Conservation (phyloP, 169 alveolate species). For the Cryptosporidium sp. region DNA sequence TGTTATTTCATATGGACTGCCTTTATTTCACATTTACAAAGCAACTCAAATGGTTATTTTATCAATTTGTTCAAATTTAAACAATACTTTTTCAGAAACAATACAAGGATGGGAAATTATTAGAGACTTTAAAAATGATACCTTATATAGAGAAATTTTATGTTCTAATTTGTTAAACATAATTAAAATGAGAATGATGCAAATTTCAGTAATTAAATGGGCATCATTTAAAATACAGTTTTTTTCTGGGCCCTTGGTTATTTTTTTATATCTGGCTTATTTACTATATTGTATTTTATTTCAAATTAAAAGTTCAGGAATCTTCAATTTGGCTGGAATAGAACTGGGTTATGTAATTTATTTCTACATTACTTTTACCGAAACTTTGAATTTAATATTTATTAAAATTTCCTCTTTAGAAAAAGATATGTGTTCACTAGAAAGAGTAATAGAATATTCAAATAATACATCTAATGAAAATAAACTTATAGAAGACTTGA, state of each 20-base stretch:
- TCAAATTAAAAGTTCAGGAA: background rate
- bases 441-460: conserved; percentile 49
- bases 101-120: conserved; percentile 3
- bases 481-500: background rate
- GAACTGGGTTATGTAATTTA: conserved; percentile 5
- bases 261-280: conserved; percentile 14
- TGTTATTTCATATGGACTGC: conserved; percentile 8
- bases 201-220: conserved; percentile 29
- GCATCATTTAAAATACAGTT: conserved; percentile 33
- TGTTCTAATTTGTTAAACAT: background rate
- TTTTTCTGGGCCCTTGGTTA: conserved; percentile 37
- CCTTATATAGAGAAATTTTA: background rate
- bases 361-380: conserved; percentile 25
- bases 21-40: conserved; percentile 3
- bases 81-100: conserved; percentile 14
- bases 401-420: conserved; percentile 25
- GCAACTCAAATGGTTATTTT: conserved; percentile 26
- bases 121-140: background rate
- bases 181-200: background rate
- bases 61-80: background rate
- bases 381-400: conserved; percentile 33
- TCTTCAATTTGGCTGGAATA: background rate
- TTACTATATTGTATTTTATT: background rate
- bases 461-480: background rate
- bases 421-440: conserved; percentile 68